Evolutionary conservation across 257 asterid genomes (phyloP).

Genomic region (Rauvolfia tetraphylla): DNA sequence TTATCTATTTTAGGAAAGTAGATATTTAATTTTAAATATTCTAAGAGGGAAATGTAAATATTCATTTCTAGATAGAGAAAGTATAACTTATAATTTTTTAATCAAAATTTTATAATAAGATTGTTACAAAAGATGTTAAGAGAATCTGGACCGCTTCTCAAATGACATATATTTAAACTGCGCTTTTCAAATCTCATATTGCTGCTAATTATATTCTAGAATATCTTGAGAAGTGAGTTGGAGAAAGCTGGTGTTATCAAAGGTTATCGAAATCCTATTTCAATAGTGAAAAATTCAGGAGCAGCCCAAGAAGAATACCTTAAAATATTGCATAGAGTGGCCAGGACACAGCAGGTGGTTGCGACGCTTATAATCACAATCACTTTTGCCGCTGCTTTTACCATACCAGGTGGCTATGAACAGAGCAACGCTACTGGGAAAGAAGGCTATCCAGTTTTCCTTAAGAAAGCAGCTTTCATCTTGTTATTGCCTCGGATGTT

Average conservation of each 20-base stretch:
- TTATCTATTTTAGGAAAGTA: too few species aligned
- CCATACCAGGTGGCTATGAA: constrained; percentile 25
- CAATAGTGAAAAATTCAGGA: too few species aligned
- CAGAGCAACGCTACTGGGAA: background rate
- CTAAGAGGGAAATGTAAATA: too few species aligned
- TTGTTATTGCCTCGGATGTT: constrained; percentile 10
- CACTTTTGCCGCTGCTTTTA: constrained; percentile 24
- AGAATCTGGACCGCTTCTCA: too few species aligned
- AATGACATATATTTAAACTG: too few species aligned
- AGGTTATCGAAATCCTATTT: background rate
- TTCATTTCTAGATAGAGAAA: too few species aligned
- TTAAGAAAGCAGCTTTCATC: constrained; percentile 8
- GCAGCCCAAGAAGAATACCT: background rate
- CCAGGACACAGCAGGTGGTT: constrained; percentile 2
- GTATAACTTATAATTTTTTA: too few species aligned
- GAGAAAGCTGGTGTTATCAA: background rate
- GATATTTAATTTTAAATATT: too few species aligned
- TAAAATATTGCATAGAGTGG: background rate
- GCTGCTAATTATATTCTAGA: background rate
- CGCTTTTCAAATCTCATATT: too few species aligned
- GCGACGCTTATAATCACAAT: constrained; percentile 16
- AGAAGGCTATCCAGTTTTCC: constrained; percentile 14
- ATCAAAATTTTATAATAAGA: too few species aligned
- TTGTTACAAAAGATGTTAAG: too few species aligned
- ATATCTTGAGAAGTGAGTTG: background rate